These are phyloP conservation scores for Teunomyces tritomae DNA, from an alignment of 805 yeast genomes.

Conservation along the genomic window DNA sequence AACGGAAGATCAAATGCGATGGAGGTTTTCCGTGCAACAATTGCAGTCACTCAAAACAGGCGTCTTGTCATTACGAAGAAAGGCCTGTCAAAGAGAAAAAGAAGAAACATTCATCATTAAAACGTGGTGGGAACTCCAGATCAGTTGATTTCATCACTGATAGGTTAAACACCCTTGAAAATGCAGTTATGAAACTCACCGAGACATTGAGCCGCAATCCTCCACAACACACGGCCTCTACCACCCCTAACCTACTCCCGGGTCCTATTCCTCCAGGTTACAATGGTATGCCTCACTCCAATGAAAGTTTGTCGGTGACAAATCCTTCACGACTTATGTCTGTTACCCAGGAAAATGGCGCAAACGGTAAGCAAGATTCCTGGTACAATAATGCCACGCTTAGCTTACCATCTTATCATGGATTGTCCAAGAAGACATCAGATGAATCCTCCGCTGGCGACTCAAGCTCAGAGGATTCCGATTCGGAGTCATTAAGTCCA, in stretches of 20 bases:
- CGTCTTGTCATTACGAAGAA: constrained; percentile 24
- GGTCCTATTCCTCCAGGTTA: background rate
- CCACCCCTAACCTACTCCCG: background rate
- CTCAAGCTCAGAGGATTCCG: background rate
- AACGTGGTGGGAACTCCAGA: background rate
- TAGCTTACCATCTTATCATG: background rate
- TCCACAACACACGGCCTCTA: background rate
- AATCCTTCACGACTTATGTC: background rate
- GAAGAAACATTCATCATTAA: background rate
- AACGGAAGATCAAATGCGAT: constrained; percentile 33
- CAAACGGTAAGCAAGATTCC: background rate
- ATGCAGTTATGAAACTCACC: background rate
- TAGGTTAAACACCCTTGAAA: background rate
- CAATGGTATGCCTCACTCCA: background rate
- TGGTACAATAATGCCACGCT: background rate
- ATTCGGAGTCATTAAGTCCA: background rate
- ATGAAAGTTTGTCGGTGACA: background rate
- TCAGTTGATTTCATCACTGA: background rate
- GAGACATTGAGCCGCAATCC: background rate
- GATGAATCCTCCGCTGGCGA: background rate
- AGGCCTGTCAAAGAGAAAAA: constrained; percentile 10
- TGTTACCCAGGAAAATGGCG: background rate
- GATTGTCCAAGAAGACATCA: background rate
- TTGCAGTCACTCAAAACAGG: constrained; percentile 17
- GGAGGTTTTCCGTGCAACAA: constrained; percentile 30